phyloP scores from a whole-genome alignment of 345 rosid genomes.

The Citrus reticulata region DNA sequence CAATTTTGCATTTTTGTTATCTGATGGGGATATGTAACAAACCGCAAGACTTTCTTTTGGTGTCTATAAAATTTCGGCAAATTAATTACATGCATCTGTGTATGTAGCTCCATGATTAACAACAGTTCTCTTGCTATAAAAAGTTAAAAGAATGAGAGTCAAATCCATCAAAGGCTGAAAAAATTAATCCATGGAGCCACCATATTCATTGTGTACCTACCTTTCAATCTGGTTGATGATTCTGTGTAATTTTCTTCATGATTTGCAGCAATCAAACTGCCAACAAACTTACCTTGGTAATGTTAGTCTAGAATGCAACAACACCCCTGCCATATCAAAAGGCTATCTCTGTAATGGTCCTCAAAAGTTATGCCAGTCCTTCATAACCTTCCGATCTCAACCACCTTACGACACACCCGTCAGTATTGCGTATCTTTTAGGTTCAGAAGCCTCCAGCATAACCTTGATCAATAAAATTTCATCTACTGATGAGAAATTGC shows the following conservation, averaged over 20 bases:
- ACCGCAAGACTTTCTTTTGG: no score
- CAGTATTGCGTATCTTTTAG: slow-evolving; percentile 24
- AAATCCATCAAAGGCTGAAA: no score
- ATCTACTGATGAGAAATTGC: not conserved
- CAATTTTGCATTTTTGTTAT: no score
- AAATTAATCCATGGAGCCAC: not conserved
- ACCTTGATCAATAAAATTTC: slow-evolving; percentile 23
- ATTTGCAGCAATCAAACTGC: not conserved
- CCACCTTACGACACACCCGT: slow-evolving; percentile 12
- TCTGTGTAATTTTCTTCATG: not conserved
- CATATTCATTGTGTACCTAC: not conserved
- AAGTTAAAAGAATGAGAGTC: no score
- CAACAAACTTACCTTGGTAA: not conserved
- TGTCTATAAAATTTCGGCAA: no score
- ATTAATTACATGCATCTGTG: no score
- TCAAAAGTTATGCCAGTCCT: slow-evolving; percentile 25
- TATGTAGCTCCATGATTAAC: no score
- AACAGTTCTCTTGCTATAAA: no score
- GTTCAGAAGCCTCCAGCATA: slow-evolving; percentile 19
- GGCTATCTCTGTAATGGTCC: slow-evolving; percentile 28
- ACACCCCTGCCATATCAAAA: not conserved
- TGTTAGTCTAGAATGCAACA: not conserved
- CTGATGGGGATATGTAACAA: no score
- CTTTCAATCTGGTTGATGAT: not conserved
- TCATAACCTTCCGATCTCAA: slow-evolving; percentile 16